Conservation (phyloP, 768 basidiomycete genomes). For the Flagelloscypha sp. region DNA sequence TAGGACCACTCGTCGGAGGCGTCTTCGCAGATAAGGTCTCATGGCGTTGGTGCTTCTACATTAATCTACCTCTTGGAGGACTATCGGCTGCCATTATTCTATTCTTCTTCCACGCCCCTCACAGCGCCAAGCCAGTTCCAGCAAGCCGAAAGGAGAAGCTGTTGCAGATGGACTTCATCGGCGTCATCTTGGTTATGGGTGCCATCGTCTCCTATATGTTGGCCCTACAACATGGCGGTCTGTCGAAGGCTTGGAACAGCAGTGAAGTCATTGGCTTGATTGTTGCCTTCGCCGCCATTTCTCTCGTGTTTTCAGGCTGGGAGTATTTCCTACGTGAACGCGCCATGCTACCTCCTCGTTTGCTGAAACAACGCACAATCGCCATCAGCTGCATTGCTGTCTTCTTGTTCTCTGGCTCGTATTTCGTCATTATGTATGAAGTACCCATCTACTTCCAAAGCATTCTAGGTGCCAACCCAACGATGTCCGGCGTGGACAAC, state of each 20-base stretch:
- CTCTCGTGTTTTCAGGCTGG: slow-evolving; percentile 4
- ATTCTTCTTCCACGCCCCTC: slow-evolving; percentile 12
- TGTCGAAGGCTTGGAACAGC: slow-evolving; percentile 34
- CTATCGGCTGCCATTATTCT: slow-evolving; percentile 12
- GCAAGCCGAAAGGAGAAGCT: slow-evolving; percentile 7
- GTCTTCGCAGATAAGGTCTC: slow-evolving; percentile 21
- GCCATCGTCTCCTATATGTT: slow-evolving; percentile 31
- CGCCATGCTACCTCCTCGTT: slow-evolving; percentile 5
- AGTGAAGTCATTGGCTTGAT: slow-evolving; percentile 22
- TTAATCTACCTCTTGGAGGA: slow-evolving; percentile 16
- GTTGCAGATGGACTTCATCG: slow-evolving; percentile 29
- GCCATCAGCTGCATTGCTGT: slow-evolving; percentile 5
- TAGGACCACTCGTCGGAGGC: slow-evolving; percentile 23
- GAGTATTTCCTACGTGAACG: slow-evolving; percentile 5
- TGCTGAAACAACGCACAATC: slow-evolving; percentile 6
- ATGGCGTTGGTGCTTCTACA: slow-evolving; percentile 36
- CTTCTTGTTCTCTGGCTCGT: slow-evolving; percentile 7
- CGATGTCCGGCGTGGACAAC: slow-evolving; percentile 8
- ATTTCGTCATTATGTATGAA: slow-evolving; percentile 1
- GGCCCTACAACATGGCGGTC: slow-evolving; percentile 42
- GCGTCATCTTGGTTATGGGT: slow-evolving; percentile 27
- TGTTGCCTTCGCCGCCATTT: slow-evolving; percentile 8
- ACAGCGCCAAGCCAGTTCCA: slow-evolving; percentile 1
- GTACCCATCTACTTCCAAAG: slow-evolving; percentile 10
- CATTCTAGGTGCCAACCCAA: slow-evolving; percentile 4